phyloP scores from a whole-genome alignment of 306 rosid genomes.

The Cicer judaicum region DNA sequence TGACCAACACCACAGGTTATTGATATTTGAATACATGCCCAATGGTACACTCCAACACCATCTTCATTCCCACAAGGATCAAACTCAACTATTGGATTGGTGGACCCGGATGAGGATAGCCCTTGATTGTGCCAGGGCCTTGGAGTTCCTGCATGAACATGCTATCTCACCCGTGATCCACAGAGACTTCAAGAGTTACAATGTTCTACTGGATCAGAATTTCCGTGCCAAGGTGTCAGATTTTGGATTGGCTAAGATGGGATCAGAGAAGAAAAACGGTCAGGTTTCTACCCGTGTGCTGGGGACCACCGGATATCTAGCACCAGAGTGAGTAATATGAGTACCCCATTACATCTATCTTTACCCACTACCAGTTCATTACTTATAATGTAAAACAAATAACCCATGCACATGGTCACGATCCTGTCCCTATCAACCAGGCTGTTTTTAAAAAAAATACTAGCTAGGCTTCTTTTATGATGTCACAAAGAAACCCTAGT shows the following conservation, averaged over 20 bases:
- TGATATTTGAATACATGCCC: conserved; percentile 79
- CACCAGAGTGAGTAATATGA: conserved; percentile 89
- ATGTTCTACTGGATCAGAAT: conserved; percentile 72
- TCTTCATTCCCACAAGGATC: conserved; percentile 57
- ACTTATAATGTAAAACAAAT: conserved; percentile 43
- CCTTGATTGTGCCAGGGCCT: conserved; percentile 91
- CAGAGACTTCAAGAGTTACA: conserved; percentile 82
- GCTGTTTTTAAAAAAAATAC: conserved; percentile 44
- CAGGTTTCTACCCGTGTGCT: conserved; percentile 83
- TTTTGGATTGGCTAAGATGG: conserved; percentile 89
- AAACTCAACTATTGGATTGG: conserved; percentile 79
- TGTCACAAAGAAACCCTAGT: neutral
- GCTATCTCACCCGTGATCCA: conserved; percentile 82
- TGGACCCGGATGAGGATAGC: conserved; percentile 88
- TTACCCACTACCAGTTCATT: conserved; percentile 33
- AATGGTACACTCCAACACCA: conserved; percentile 77
- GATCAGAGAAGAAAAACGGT: conserved; percentile 81
- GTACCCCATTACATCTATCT: conserved; percentile 35
- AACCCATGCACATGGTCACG: conserved; percentile 57
- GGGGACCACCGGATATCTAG: conserved; percentile 96
- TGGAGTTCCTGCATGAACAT: conserved; percentile 89
- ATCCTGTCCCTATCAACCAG: conserved; percentile 53
- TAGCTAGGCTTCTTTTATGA: neutral
- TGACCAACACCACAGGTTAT: conserved; percentile 86
- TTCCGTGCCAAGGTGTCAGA: conserved; percentile 89